Evolutionary conservation across 805 yeast genomes (phyloP).

Genomic region (Scheffersomyces lignosus): DNA sequence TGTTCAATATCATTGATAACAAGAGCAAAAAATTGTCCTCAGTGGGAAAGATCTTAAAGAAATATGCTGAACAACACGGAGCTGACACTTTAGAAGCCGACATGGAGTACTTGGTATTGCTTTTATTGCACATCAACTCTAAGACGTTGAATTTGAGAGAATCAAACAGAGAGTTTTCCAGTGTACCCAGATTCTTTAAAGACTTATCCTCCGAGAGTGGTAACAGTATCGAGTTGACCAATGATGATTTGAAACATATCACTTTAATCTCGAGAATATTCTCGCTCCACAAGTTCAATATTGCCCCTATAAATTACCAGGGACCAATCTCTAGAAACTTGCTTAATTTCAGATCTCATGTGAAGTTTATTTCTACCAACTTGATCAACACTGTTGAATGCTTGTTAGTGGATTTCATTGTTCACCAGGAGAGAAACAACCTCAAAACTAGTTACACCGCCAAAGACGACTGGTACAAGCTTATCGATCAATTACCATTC

Average conservation of each 20-base stretch:
- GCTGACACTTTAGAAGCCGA: constrained; percentile 14
- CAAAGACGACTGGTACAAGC: constrained; percentile 56
- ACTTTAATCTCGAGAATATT: constrained; percentile 38
- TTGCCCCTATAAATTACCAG: constrained; percentile 47
- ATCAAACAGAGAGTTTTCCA: constrained; percentile 29
- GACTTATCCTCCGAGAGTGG: constrained; percentile 9
- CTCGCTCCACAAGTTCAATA: constrained; percentile 34
- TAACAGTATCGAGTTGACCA: constrained; percentile 25
- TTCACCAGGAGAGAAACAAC: constrained; percentile 43
- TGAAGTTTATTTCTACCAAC: constrained; percentile 51
- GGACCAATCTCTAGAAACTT: constrained; percentile 73
- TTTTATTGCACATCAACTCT: constrained; percentile 45
- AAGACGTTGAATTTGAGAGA: constrained; percentile 42
- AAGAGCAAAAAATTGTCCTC: constrained; percentile 43
- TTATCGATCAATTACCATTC: constrained; percentile 64
- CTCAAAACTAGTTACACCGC: constrained; percentile 46
- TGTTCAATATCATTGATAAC: constrained; percentile 49
- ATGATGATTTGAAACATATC: constrained; percentile 38
- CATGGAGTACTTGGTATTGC: constrained; percentile 45
- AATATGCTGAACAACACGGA: constrained; percentile 21
- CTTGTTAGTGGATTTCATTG: constrained; percentile 49
- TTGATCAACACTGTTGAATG: constrained; percentile 56
- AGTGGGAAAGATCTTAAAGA: constrained; percentile 52
- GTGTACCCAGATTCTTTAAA: constrained; percentile 34
- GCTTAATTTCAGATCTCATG: constrained; percentile 64